These are phyloP conservation scores for Salix suchowensis DNA, from an alignment of 345 rosid genomes.

Conservation along the genomic window DNA sequence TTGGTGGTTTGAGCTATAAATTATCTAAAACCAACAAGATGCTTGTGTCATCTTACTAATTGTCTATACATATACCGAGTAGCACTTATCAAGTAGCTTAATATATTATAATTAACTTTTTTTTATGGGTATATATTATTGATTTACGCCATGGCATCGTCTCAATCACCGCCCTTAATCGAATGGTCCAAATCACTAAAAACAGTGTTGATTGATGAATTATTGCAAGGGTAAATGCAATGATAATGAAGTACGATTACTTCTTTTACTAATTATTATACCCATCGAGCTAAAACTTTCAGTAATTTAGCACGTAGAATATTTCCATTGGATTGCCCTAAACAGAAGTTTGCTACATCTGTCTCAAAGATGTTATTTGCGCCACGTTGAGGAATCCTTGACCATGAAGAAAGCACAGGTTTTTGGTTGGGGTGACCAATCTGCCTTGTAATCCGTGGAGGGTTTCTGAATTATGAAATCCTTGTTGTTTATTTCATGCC, in stretches of 20 bases:
- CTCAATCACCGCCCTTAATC: not conserved
- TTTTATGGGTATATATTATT: not conserved
- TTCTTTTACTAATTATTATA: too few relatives aligned
- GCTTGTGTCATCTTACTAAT: not conserved
- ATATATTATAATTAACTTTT: not conserved
- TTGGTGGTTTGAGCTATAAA: not conserved
- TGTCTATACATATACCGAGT: not conserved
- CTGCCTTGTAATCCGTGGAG: constrained; percentile 17
- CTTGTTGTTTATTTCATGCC: not conserved
- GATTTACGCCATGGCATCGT: not conserved
- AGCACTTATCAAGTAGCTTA: not conserved
- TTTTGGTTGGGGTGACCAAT: not conserved
- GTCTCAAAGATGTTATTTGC: not conserved
- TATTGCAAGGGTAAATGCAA: not conserved
- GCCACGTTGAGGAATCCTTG: constrained; percentile 20
- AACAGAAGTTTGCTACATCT: not conserved
- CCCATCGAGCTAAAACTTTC: not conserved
- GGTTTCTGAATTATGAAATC: not conserved
- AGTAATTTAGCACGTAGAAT: not conserved
- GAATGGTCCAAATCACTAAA: not conserved
- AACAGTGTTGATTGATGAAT: not conserved
- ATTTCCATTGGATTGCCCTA: not conserved
- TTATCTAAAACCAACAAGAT: constrained; percentile 7
- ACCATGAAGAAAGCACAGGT: not conserved
- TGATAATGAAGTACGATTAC: not conserved